Evolutionary conservation across 2,329 filamentous ascomycete genomes (phyloP).

Genomic region (Cladophialophora carrionii): DNA sequence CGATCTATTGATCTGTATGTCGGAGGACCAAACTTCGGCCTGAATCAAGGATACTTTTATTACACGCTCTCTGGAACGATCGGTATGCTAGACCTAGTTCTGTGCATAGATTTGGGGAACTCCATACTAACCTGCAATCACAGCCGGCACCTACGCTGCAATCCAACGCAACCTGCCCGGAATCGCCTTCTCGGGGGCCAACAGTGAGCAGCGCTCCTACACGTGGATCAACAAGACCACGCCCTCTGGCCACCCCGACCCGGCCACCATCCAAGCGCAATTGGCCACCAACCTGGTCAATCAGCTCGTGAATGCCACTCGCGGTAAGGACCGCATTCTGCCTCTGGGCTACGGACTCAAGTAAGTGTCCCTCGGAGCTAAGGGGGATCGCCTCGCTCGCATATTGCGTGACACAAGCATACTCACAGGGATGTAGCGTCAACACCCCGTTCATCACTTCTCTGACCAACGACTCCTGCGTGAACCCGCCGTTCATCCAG

Average conservation of each 20-base stretch:
- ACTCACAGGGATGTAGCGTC: conserved; percentile 42
- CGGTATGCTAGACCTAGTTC: background rate
- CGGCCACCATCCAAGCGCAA: conserved; percentile 51
- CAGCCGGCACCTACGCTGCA: conserved; percentile 56
- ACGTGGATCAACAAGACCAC: conserved; percentile 49
- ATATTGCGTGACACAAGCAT: background rate
- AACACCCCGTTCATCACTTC: conserved; percentile 54
- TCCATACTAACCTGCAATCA: background rate
- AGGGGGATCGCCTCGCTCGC: background rate
- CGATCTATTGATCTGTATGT: conserved; percentile 59
- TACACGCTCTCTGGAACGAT: conserved; percentile 57
- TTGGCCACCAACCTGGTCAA: conserved; percentile 52
- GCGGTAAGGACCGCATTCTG: conserved; percentile 42
- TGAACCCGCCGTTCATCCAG: conserved; percentile 52
- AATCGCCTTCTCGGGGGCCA: conserved; percentile 55
- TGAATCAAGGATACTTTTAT: conserved; percentile 59
- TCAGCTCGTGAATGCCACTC: conserved; percentile 48
- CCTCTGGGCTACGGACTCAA: conserved; percentile 57
- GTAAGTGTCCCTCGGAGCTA: conserved; percentile 12
- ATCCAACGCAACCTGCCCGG: conserved; percentile 56
- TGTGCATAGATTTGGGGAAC: background rate
- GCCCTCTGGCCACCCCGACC: conserved; percentile 44
- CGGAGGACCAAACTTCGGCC: conserved; percentile 60
- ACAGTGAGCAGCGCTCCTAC: conserved; percentile 49
- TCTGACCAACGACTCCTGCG: conserved; percentile 45